phyloP scores from a whole-genome alignment of 805 yeast genomes.

The Myxozyma neotropica region DNA sequence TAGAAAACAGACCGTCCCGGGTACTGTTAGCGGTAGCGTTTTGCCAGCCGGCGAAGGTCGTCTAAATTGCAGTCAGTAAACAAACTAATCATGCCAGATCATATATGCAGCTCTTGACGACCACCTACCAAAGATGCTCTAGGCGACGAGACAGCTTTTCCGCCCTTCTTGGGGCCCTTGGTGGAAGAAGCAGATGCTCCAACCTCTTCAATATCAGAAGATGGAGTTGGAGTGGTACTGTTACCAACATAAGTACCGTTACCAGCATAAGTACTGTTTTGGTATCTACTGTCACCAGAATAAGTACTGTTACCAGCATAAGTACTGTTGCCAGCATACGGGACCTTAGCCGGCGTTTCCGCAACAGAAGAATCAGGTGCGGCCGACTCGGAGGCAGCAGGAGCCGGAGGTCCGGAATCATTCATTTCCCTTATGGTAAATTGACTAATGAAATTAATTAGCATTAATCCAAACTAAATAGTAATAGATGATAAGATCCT shows the following conservation, averaged over 20 bases:
- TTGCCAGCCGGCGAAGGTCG: background rate
- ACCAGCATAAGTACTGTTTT: background rate
- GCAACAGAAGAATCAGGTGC: background rate
- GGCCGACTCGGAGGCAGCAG: background rate
- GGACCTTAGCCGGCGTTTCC: background rate
- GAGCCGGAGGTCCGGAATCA: slow-evolving; percentile 5
- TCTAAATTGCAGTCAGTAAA: no score
- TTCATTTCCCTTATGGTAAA: slow-evolving; percentile 20
- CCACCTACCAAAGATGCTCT: slow-evolving; percentile 1
- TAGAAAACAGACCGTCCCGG: background rate
- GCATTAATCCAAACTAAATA: background rate
- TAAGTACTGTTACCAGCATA: slow-evolving; percentile 1
- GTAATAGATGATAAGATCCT: background rate
- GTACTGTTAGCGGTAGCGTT: background rate
- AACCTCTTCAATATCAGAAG: background rate
- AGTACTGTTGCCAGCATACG: slow-evolving; percentile 1
- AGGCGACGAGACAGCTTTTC: background rate
- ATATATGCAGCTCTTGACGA: no score
- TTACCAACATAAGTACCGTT: slow-evolving; percentile 2
- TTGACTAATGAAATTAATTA: background rate
- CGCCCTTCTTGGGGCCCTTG: slow-evolving; percentile 4
- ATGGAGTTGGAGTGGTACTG: no score
- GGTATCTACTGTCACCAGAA: background rate
- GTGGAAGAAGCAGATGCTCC: background rate
- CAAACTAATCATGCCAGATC: no score